Evolutionary conservation across 1,284 basidiomycete genomes (phyloP).

Genomic region (Trichosporon coremiiforme): DNA sequence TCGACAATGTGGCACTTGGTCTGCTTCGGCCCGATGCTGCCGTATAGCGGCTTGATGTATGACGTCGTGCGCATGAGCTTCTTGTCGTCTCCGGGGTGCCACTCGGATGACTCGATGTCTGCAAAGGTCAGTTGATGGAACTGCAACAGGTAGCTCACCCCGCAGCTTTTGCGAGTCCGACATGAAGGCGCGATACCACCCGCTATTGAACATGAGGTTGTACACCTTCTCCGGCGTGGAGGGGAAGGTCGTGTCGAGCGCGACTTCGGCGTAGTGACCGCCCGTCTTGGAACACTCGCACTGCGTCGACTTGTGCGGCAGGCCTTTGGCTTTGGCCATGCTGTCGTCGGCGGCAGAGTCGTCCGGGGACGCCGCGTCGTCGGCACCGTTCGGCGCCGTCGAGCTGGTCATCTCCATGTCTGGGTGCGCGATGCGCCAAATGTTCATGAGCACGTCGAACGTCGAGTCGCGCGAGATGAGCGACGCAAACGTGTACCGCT

Average conservation of each 20-base stretch:
- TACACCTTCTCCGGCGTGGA: conserved; percentile 93
- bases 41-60: conserved; percentile 92
- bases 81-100: conserved; percentile 72
- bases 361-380: conserved; percentile 39
- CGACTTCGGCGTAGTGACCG: conserved; percentile 71
- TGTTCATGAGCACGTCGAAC: conserved; percentile 92
- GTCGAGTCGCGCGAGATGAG: conserved; percentile 96
- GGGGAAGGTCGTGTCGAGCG: conserved; percentile 77
- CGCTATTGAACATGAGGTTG: conserved; percentile 93
- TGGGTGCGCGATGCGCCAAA: conserved; percentile 89
- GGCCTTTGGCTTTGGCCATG: background rate
- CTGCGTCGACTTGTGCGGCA: conserved; percentile 59
- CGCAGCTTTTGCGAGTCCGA: conserved; percentile 81
- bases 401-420: conserved; percentile 59
- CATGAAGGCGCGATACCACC: conserved; percentile 94
- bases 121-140: background rate
- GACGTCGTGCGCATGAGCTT: conserved; percentile 82
- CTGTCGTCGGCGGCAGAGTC: conserved; percentile 29
- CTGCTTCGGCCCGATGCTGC: conserved; percentile 85
- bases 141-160: conserved; percentile 61
- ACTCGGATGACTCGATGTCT: conserved; percentile 93
- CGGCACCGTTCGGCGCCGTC: conserved; percentile 26
- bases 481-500: conserved; percentile 90
- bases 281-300: conserved; percentile 75
- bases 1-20: conserved; percentile 93